Evolutionary conservation across 148 eudicot genomes (phyloP).

Genomic region (Nepenthes mirabilis): DNA sequence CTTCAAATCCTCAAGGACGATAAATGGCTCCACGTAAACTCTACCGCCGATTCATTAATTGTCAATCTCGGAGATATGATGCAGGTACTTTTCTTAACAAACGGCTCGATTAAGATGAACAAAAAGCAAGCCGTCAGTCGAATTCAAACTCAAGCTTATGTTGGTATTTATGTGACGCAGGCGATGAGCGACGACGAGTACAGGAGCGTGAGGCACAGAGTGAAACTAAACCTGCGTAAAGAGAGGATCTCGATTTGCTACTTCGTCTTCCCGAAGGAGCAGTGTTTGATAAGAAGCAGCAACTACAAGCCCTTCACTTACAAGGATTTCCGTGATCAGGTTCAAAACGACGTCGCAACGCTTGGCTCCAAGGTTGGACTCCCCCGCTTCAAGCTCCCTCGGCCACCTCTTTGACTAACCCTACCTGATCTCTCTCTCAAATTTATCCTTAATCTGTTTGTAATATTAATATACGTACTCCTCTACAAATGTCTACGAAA

Average conservation of each 20-base stretch:
- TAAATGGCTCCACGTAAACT: slow-evolving; percentile 40
- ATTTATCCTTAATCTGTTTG: too few relatives aligned
- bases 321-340: slow-evolving; percentile 45
- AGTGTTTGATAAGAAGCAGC: slow-evolving; percentile 28
- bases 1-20: slow-evolving; percentile 40
- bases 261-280: slow-evolving; percentile 54
- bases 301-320: slow-evolving; percentile 64
- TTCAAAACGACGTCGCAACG: slow-evolving; percentile 36
- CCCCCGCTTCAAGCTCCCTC: slow-evolving; percentile 14
- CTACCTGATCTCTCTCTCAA: too few relatives aligned
- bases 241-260: slow-evolving; percentile 64
- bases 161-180: slow-evolving; percentile 8
- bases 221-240: slow-evolving; percentile 31
- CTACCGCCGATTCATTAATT: slow-evolving; percentile 38
- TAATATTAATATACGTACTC: too few relatives aligned
- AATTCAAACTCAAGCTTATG: too few relatives aligned
- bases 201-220: slow-evolving; percentile 67
- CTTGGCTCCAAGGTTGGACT: slow-evolving; percentile 56
- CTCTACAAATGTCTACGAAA: too few relatives aligned
- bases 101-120: too few relatives aligned
- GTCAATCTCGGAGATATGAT: slow-evolving; percentile 71
- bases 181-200: slow-evolving; percentile 59
- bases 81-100: slow-evolving; percentile 32
- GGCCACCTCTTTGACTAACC: too few relatives aligned
- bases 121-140: too few relatives aligned